Evolutionary conservation across 495 filamentous ascomycete genomes (phyloP).

Genomic region (Hypoxylon crocopeplum): DNA sequence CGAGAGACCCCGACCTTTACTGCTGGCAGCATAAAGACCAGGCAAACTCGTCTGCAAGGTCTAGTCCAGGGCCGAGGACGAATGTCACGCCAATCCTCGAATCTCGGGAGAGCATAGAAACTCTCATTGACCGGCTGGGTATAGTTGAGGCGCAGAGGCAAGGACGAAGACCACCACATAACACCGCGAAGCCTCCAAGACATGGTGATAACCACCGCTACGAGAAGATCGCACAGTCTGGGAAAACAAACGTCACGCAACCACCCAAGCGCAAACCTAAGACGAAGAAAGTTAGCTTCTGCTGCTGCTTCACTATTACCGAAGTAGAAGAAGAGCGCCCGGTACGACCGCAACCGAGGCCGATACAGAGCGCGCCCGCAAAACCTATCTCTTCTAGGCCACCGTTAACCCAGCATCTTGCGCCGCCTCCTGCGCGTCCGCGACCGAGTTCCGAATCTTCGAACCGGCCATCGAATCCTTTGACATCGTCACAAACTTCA

Average conservation of each 20-base stretch:
- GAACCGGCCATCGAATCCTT: conserved; percentile 41
- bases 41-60: conserved; percentile 56
- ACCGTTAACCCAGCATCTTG: conserved; percentile 37
- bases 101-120: conserved; percentile 79
- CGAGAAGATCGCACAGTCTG: conserved; percentile 23
- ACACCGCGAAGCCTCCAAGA: conserved; percentile 10
- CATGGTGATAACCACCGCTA: conserved; percentile 11
- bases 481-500: conserved; percentile 52
- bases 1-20: conserved; percentile 60
- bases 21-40: conserved; percentile 98
- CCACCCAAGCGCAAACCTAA: conserved; percentile 40
- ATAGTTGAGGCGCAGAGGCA: conserved; percentile 61
- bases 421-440: conserved; percentile 37
- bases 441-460: conserved; percentile 46
- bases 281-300: conserved; percentile 44
- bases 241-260: conserved; percentile 12
- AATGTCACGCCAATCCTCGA: conserved; percentile 51
- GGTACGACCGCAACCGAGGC: conserved; percentile 47
- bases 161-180: conserved; percentile 37
- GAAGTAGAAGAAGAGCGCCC: conserved; percentile 46
- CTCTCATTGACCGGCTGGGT: conserved; percentile 77
- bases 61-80: conserved; percentile 48
- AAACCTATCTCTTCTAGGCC: conserved; percentile 38
- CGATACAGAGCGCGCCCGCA: conserved; percentile 46
- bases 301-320: conserved; percentile 55